Percentiles rank a stretch among this genome's conserved stretches.
These are phyloP conservation scores for Poteriospumella lacustris DNA, from an alignment of 108 stramenopile species.

Conservation along the genomic window DNA sequence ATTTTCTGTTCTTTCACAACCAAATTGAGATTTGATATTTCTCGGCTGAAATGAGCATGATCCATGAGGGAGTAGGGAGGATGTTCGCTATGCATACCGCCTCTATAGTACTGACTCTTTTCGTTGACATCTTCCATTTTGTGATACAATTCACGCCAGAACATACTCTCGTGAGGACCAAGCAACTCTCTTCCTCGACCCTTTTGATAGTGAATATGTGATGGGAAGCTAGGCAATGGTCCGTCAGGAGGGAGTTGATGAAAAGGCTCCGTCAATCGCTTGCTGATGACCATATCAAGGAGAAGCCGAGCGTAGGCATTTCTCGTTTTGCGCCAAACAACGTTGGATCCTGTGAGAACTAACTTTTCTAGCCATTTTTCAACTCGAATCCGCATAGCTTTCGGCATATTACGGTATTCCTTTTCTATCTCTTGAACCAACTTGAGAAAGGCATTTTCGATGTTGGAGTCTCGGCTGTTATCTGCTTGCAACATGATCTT, in stretches of 20 bases:
- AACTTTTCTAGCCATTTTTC: slow-evolving; percentile 31
- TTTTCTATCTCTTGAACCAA: slow-evolving; percentile 2
- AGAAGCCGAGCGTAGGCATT: slow-evolving; percentile 20
- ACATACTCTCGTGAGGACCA: slow-evolving; percentile 18
- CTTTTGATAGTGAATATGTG: slow-evolving; percentile 20
- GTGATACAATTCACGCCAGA: slow-evolving; percentile 25
- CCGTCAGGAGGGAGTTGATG: slow-evolving; percentile 19
- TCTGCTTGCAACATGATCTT: too few species aligned
- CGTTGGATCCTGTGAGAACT: background rate
- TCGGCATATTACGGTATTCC: background rate
- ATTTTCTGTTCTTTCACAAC: background rate
- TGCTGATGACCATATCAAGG: background rate
- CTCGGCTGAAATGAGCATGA: background rate
- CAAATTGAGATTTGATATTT: background rate
- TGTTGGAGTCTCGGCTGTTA: too few species aligned
- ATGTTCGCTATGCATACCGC: background rate
- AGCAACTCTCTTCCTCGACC: background rate
- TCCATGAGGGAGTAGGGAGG: background rate
- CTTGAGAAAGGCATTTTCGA: background rate
- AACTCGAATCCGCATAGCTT: background rate
- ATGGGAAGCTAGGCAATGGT: slow-evolving; percentile 16
- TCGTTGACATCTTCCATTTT: background rate
- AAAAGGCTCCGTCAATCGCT: background rate
- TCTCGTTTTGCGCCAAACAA: background rate
- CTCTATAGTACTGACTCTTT: background rate